These are phyloP conservation scores for Phytophthora boehmeriae DNA, from an alignment of 352 stramenopile species.

Conservation along the genomic window DNA sequence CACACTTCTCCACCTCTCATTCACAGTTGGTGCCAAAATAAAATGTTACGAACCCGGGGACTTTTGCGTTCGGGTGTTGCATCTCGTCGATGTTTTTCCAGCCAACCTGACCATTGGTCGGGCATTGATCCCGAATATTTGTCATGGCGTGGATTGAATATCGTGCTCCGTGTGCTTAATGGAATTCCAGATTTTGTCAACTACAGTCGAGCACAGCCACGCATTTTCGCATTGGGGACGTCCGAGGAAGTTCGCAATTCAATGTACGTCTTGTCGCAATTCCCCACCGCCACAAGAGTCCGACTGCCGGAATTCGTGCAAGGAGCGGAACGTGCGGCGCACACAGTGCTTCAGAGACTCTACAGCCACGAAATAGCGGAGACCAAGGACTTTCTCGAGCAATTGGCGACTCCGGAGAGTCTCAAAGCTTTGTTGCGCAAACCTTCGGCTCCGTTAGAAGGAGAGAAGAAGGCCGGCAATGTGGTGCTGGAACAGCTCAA, in stretches of 20 bases:
- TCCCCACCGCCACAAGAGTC: constrained; percentile 35
- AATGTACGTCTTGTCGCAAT: constrained; percentile 63
- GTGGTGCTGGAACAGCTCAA: constrained; percentile 49
- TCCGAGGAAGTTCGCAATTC: constrained; percentile 42
- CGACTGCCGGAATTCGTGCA: constrained; percentile 51
- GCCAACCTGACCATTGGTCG: constrained; percentile 1
- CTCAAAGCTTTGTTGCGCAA: constrained; percentile 36
- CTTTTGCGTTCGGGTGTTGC: neutral
- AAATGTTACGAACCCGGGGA: neutral
- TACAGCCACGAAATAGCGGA: constrained; percentile 34
- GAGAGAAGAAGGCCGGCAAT: constrained; percentile 1
- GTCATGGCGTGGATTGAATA: constrained; percentile 25
- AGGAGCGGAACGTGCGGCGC: constrained; percentile 40
- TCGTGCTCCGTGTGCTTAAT: constrained; percentile 23
- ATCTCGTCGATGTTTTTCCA: constrained; percentile 2
- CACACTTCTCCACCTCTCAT: constrained; percentile 1
- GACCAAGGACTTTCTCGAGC: constrained; percentile 29
- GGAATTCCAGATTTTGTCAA: constrained; percentile 25
- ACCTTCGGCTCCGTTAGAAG: constrained; percentile 23
- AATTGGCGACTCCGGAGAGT: constrained; percentile 32
- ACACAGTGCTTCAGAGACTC: constrained; percentile 50
- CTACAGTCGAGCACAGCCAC: constrained; percentile 22
- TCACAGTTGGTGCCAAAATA: neutral
- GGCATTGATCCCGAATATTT: constrained; percentile 32
- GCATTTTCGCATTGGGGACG: constrained; percentile 37